These are phyloP conservation scores for Grosmannia huntii DNA, from an alignment of 2,329 filamentous ascomycete species.

Conservation along the genomic window DNA sequence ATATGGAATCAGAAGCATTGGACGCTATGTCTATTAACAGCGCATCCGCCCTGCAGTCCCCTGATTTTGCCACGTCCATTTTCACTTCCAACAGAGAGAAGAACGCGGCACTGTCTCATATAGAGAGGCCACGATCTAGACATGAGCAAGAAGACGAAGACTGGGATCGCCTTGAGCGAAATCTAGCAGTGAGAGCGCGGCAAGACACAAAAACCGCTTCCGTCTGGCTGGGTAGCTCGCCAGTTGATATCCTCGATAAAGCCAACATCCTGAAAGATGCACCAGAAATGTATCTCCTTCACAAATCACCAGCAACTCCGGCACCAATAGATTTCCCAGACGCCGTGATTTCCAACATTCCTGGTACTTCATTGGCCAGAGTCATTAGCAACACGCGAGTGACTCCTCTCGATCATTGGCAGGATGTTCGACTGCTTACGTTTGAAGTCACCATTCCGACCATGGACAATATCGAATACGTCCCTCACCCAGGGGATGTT, in stretches of 20 bases:
- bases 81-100: slow-evolving; percentile 11
- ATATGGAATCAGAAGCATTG: not conserved
- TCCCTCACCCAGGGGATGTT: slow-evolving; percentile 60
- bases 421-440: slow-evolving; percentile 77
- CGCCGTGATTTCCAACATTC: slow-evolving; percentile 39
- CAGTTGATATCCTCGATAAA: slow-evolving; percentile 19
- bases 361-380: slow-evolving; percentile 39
- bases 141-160: slow-evolving; percentile 13
- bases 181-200: not conserved
- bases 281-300: slow-evolving; percentile 20
- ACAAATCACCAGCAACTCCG: not conserved
- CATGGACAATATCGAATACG: slow-evolving; percentile 11
- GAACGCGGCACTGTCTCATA: slow-evolving; percentile 14
- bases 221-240: slow-evolving; percentile 7
- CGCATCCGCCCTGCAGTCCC: not conserved
- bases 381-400: slow-evolving; percentile 57
- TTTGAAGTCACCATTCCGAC: slow-evolving; percentile 32
- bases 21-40: not conserved
- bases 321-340: slow-evolving; percentile 14
- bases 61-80: not conserved
- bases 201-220: slow-evolving; percentile 11
- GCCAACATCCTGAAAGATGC: slow-evolving; percentile 24
- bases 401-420: slow-evolving; percentile 71
- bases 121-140: slow-evolving; percentile 10
- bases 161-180: slow-evolving; percentile 10